These are phyloP conservation scores for Trichoderma aggressivum DNA, from an alignment of 2,329 filamentous ascomycete genomes.

Conservation along the genomic window DNA sequence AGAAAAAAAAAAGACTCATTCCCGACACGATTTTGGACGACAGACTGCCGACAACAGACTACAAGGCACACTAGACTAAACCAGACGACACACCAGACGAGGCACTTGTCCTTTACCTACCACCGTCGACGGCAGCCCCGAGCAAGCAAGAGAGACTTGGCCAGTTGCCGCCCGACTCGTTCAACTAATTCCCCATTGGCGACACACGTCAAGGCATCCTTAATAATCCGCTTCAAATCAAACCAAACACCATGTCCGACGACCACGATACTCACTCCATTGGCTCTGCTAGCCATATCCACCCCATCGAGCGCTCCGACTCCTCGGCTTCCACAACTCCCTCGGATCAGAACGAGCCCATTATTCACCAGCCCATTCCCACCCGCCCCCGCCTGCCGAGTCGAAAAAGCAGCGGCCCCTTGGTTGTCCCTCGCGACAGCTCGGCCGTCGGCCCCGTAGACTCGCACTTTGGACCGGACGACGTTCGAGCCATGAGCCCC, in stretches of 20 bases:
- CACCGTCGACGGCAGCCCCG: neutral
- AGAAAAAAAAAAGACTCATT: constrained; percentile 1
- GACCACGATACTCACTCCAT: constrained; percentile 25
- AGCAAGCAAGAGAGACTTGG: neutral
- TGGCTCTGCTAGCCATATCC: constrained; percentile 27
- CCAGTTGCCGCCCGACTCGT: neutral
- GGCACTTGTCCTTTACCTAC: neutral
- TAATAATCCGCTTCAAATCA: neutral
- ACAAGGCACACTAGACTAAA: neutral
- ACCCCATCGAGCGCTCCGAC: constrained; percentile 39
- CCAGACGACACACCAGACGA: neutral
- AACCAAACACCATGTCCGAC: constrained; percentile 23
- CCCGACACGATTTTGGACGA: neutral
- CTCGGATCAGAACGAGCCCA: constrained; percentile 36
- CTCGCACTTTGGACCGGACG: constrained; percentile 76
- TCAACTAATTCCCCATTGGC: neutral
- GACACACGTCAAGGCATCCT: neutral
- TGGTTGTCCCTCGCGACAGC: constrained; percentile 76
- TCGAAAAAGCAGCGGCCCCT: constrained; percentile 76
- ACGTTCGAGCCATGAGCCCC: constrained; percentile 93
- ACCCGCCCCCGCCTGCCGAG: constrained; percentile 65
- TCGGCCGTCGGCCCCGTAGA: constrained; percentile 69
- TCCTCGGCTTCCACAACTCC: constrained; percentile 34
- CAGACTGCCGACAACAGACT: neutral
- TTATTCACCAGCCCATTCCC: constrained; percentile 51